Evolutionary conservation across 805 yeast genomes (phyloP), one percentile per base, ranked within the genome.

Genomic region (Metschnikowia matae): DNA sequence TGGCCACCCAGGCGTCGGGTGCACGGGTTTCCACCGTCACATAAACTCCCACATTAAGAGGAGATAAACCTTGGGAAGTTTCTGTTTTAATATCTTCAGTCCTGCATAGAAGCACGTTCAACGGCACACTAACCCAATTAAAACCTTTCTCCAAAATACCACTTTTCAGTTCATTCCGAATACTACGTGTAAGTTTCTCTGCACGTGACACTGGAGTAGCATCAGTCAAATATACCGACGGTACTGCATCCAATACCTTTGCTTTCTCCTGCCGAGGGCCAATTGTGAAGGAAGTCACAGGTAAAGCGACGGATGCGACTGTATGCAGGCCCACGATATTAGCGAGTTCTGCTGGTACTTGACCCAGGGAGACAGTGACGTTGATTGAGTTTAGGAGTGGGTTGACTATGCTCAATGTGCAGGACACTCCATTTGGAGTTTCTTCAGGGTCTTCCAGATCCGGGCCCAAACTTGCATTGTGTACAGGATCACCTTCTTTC

Each of bases 71-170:
- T 2, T 26, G 11, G 11, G 29, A 8, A 2, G 29, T 26, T 26
- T 26, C 29, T 4, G 29, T 8, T 26, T 26, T 26, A 8, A 31
- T 10, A 10, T 2, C 15, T 3, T 26, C n/a, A 3, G 18, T 21
- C n/a, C 39, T 43, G 46, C 23, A 18, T 20, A 21, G n/a, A 26
- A 44, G 32, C 26, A 61, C 41, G 2, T 61, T 54, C 20, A 73
- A 52, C 3, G 75, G 76, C 4, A 70, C 46, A 50, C 63, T 66
- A 34, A 53, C 62, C 77, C 77, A 73, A 51, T 71, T 70, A 26
- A 57, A 54, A 3, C 69, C 67, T 20, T 48, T 46, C 36, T 57
- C 61, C 14, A 54, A 41, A 20, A 11, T 35, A 1, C 50, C 49
- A 20, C 46, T 52, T 15, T 44, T 37, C 29, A 38, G 46, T 17